Evolutionary conservation across 371 early-diverging fungal genomes (phyloP).

Genomic region (Basidiobolus meristosporus): DNA sequence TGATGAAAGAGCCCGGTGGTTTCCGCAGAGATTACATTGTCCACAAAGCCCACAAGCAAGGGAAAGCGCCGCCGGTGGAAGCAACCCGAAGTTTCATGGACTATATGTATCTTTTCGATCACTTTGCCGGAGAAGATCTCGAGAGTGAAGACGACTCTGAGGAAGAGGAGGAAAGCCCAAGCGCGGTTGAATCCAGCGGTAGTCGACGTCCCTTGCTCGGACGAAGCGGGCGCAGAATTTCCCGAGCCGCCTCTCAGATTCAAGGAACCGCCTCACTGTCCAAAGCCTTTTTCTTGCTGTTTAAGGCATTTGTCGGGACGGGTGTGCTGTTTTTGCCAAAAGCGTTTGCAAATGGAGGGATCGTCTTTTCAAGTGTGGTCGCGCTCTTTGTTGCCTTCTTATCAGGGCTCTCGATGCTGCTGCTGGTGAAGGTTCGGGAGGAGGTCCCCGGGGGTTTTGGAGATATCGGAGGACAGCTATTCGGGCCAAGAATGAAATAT

Average conservation of each 20-base stretch:
- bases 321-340: constrained; percentile 70
- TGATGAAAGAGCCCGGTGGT: constrained; percentile 74
- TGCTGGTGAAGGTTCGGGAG: constrained; percentile 33
- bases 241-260: too few relatives aligned
- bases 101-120: constrained; percentile 80
- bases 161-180: constrained; percentile 33
- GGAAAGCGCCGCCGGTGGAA: constrained; percentile 40
- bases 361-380: constrained; percentile 30
- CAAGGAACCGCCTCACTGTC: constrained; percentile 56
- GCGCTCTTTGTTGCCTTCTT: constrained; percentile 27
- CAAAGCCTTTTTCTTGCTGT: constrained; percentile 63
- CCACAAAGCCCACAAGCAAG: constrained; percentile 44
- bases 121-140: constrained; percentile 85
- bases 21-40: constrained; percentile 73
- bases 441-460: constrained; percentile 39
- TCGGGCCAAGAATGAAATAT: constrained; percentile 45
- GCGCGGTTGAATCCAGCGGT: too few relatives aligned
- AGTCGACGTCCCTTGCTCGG: too few relatives aligned
- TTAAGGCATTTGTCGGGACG: constrained; percentile 78
- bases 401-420: constrained; percentile 33
- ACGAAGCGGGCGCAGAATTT: too few relatives aligned
- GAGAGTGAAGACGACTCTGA: constrained; percentile 65
- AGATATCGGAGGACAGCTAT: constrained; percentile 51
- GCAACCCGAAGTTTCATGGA: constrained; percentile 83
- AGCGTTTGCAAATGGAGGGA: constrained; percentile 47